A percentile compares a stretch with the other conserved stretches of the same genome.
Conservation (phyloP, 1,139 yeast species). For the Candida mesenterica region DNA sequence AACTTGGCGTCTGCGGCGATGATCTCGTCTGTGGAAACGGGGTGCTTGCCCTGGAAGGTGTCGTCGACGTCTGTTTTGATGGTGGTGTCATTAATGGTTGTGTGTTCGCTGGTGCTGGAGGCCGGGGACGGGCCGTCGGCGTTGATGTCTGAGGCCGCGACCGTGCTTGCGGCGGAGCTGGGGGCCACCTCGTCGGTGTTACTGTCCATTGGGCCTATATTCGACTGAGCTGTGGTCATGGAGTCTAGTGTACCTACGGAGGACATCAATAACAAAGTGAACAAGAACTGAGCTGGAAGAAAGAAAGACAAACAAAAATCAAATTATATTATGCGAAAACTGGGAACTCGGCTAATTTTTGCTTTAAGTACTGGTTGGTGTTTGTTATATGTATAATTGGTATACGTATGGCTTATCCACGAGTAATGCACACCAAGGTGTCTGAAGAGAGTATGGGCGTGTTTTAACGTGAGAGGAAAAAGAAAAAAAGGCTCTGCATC, state of each 20-base stretch:
- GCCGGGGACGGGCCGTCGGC: neutral
- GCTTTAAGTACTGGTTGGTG: neutral
- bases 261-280: too few species aligned
- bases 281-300: too few species aligned
- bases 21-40: too few species aligned
- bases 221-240: slow-evolving; percentile 14
- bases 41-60: too few species aligned
- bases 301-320: neutral
- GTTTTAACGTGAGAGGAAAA: neutral
- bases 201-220: slow-evolving; percentile 5
- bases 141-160: neutral
- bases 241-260: slow-evolving; percentile 15
- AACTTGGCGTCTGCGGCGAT: too few species aligned
- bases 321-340: neutral
- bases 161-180: slow-evolving; percentile 1
- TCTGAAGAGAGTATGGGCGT: neutral
- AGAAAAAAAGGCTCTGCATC: neutral
- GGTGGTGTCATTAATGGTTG: neutral
- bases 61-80: neutral
- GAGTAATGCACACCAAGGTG: neutral
- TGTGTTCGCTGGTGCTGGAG: neutral
- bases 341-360: neutral
- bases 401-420: too few species aligned
- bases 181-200: neutral
- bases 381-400: neutral